Conservation (phyloP, 2,329 filamentous ascomycete species). For the Pseudocercospora crystallina region DNA sequence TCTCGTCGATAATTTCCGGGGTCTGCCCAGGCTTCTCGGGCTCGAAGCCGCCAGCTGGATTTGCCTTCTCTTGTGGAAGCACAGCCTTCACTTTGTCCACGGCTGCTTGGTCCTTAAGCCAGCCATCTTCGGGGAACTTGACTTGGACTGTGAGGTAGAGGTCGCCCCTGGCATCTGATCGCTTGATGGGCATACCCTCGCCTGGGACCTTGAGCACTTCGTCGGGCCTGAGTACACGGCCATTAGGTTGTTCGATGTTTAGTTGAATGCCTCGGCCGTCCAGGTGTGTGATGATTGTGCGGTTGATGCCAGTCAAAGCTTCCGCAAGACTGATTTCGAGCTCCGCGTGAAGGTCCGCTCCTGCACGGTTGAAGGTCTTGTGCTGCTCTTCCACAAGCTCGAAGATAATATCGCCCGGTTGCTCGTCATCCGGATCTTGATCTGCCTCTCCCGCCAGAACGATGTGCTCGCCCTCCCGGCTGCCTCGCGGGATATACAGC, state of each 20-base stretch:
- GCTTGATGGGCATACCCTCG: slow-evolving; percentile 94
- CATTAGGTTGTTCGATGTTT: slow-evolving; percentile 65
- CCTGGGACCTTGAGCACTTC: slow-evolving; percentile 82
- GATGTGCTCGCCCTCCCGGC: slow-evolving; percentile 78
- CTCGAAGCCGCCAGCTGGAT: slow-evolving; percentile 28
- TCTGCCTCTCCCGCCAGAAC: slow-evolving; percentile 91
- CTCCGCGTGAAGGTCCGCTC: slow-evolving; percentile 79
- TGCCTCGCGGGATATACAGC: slow-evolving; percentile 89
- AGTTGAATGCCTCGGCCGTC: slow-evolving; percentile 89
- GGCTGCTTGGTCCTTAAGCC: slow-evolving; percentile 68
- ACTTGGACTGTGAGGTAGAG: slow-evolving; percentile 84
- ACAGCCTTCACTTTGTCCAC: slow-evolving; percentile 72
- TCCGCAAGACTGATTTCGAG: slow-evolving; percentile 80
- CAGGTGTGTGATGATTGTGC: slow-evolving; percentile 86
- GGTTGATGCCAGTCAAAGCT: slow-evolving; percentile 82
- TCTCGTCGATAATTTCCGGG: slow-evolving; percentile 78
- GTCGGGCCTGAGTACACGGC: slow-evolving; percentile 77
- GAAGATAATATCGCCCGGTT: slow-evolving; percentile 91
- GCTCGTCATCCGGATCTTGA: slow-evolving; percentile 83
- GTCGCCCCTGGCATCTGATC: slow-evolving; percentile 78
- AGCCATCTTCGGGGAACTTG: slow-evolving; percentile 83
- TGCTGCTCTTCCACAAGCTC: slow-evolving; percentile 79
- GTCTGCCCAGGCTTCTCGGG: slow-evolving; percentile 50
- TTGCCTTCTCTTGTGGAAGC: slow-evolving; percentile 57
- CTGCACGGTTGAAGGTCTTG: slow-evolving; percentile 76